A percentile compares a stretch with the other conserved stretches of the same genome.
phyloP scores from a whole-genome alignment of 2,329 filamentous ascomycete genomes.

The Eutypella sp. region DNA sequence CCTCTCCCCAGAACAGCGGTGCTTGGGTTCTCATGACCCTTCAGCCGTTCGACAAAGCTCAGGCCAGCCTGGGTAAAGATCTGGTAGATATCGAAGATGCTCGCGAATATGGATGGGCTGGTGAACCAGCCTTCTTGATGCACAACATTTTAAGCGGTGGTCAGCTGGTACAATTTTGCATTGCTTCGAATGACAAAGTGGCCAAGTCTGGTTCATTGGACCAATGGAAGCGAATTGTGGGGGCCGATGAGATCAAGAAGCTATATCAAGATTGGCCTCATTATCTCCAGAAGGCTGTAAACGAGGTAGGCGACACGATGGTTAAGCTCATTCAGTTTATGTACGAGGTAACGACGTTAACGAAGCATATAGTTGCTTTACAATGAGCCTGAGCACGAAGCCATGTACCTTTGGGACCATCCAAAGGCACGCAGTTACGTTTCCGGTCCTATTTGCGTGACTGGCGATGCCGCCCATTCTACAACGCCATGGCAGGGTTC shows the following conservation, averaged over 20 bases:
- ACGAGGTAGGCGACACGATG: conserved; percentile 12
- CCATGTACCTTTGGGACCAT: conserved; percentile 21
- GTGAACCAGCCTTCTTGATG: conserved; percentile 7
- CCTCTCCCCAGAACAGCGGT: conserved; percentile 13
- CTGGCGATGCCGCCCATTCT: conserved; percentile 15
- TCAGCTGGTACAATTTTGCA: conserved; percentile 17
- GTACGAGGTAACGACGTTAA: not conserved
- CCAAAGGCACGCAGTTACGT: conserved; percentile 12
- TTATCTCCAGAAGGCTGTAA: conserved; percentile 14
- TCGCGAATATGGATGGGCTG: conserved; percentile 19
- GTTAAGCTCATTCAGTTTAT: not conserved
- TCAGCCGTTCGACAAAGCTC: conserved; percentile 13
- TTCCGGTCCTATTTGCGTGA: conserved; percentile 14
- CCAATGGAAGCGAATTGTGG: conserved; percentile 12
- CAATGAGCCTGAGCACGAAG: conserved; percentile 12
- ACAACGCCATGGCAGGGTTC: conserved; percentile 18
- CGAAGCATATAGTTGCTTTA: conserved; percentile 14
- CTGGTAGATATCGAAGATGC: conserved; percentile 13
- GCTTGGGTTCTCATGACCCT: conserved; percentile 18
- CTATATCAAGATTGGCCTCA: conserved; percentile 16
- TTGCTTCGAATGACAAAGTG: conserved; percentile 10
- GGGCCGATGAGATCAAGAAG: conserved; percentile 12
- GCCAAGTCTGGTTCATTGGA: conserved; percentile 5
- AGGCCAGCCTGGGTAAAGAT: conserved; percentile 10
- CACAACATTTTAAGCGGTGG: conserved; percentile 16